A percentile compares a stretch with the other conserved stretches of the same genome.
Evolutionary conservation across 2,329 filamentous ascomycete species (phyloP).

Genomic region (Verticillium longisporum): DNA sequence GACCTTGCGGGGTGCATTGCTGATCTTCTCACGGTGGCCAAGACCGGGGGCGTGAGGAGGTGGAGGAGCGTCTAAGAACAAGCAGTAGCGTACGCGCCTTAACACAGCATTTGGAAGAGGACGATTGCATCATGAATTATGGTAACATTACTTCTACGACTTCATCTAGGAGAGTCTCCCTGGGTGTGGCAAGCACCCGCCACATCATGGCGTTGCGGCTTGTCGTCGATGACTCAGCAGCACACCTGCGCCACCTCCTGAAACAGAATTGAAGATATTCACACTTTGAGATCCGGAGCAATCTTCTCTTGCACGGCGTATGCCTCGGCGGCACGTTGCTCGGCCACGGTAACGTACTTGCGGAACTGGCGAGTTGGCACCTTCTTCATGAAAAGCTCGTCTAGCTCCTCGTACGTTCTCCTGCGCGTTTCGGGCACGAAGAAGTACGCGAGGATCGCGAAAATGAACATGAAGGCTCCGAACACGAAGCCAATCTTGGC

Average conservation of each 20-base stretch:
- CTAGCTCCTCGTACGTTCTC: slow-evolving; percentile 19
- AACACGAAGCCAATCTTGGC: slow-evolving; percentile 11
- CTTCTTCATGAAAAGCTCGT: slow-evolving; percentile 18
- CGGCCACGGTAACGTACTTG: slow-evolving; percentile 15
- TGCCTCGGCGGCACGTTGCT: slow-evolving; percentile 16
- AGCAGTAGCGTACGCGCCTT: not conserved
- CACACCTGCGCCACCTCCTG: not conserved
- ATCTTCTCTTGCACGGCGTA: slow-evolving; percentile 11
- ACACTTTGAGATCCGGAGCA: not conserved
- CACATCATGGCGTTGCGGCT: no score
- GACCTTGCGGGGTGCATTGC: not conserved
- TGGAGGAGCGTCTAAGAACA: no score
- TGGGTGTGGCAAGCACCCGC: no score
- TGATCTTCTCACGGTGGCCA: not conserved
- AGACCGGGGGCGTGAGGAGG: not conserved
- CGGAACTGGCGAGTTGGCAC: slow-evolving; percentile 16
- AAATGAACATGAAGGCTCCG: slow-evolving; percentile 8
- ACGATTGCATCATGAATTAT: not conserved
- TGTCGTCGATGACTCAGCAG: no score
- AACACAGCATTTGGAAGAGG: not conserved
- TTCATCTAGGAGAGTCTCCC: no score
- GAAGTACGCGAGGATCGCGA: slow-evolving; percentile 5
- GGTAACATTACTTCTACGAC: no score
- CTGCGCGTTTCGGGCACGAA: slow-evolving; percentile 2
- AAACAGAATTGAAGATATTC: not conserved